Evolutionary conservation across 2,329 filamentous ascomycete species (phyloP), one percentile per base, ranked within the genome.

Genomic region (Pseudogymnoascus sp.): DNA sequence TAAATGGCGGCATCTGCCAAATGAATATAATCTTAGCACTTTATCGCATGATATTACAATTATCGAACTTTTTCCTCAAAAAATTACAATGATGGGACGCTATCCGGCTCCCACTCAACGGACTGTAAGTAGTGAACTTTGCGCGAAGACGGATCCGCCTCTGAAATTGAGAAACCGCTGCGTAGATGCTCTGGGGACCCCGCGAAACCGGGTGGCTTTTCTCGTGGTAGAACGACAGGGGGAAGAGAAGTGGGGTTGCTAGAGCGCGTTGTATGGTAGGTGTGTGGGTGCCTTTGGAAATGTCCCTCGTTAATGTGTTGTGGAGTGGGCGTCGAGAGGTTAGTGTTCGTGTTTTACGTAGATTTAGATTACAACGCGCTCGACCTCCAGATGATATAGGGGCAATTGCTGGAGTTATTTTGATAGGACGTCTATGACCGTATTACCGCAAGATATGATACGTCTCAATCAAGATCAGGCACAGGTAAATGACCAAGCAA

Each of bases 401-500:
- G 37, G 18, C 37, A 39, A 9, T 39, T 39, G 21, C 21, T 21
- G 4, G 18, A 39, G 37, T 21, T 39, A 39, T 39, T 9, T 39
- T 39, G 37, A 39, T 21, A 39, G 18, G 18, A 7, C 21, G 37
- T 21, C 19, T 39, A 39, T 21, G 18, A 39, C 1, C 10, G 18
- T 39, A 39, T 21, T 18, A 18, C 37, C 37, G 18, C 10, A 21
- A 39, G 12, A 21, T 4, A 39, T 21, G 37, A 38, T 38, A 38
- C 37, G 18, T 21, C 15, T 70, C 60, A 77, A 64, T 81, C 78
- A 45, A 81, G 61, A 66, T 91, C 87, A 3, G 88, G 88, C 34
- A 92, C 83, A 1, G 89, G 88, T 67, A 92, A 71, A 60, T 90
- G 88, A 68, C 92, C 83, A 55, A 89, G 80, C 61, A 94, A 77